Conservation (phyloP, 2,329 filamentous ascomycete species). For the Fusarium proliferatum region DNA sequence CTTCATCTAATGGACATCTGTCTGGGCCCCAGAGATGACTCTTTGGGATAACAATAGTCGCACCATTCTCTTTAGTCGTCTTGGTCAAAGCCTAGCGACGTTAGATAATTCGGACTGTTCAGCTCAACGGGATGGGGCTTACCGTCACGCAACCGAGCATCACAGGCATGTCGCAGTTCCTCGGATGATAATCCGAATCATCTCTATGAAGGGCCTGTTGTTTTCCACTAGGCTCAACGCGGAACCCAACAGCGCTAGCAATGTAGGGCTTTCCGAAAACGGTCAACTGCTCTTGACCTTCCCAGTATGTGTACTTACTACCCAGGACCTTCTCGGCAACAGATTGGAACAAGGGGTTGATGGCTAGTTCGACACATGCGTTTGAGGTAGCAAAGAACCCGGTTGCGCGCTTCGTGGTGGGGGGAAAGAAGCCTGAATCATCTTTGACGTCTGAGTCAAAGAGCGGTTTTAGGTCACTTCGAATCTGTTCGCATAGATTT, state of each 20-base stretch:
- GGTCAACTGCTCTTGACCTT: not conserved
- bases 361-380: not conserved
- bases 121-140: too few relatives aligned
- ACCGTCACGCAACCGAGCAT: not conserved
- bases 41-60: fast-evolving
- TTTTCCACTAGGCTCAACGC: not conserved
- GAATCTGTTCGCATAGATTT: fast-evolving
- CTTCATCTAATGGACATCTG: fast-evolving
- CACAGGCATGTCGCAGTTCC: not conserved
- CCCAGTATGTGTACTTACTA: not conserved
- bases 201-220: not conserved
- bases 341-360: fast-evolving
- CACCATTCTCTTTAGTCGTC: fast-evolving
- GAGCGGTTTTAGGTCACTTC: fast-evolving
- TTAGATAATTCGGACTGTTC: fast-evolving
- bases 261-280: not conserved
- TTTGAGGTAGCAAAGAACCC: not conserved
- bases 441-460: not conserved
- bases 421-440: fast-evolving
- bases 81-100: not conserved
- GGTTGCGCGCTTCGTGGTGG: not conserved
- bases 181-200: not conserved
- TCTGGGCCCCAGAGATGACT: not conserved
- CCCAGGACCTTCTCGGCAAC: fast-evolving
- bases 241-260: not conserved